Base-by-base conservation (phyloP, 169 alveolate genomes). In the Plasmodium relictum region DNA sequence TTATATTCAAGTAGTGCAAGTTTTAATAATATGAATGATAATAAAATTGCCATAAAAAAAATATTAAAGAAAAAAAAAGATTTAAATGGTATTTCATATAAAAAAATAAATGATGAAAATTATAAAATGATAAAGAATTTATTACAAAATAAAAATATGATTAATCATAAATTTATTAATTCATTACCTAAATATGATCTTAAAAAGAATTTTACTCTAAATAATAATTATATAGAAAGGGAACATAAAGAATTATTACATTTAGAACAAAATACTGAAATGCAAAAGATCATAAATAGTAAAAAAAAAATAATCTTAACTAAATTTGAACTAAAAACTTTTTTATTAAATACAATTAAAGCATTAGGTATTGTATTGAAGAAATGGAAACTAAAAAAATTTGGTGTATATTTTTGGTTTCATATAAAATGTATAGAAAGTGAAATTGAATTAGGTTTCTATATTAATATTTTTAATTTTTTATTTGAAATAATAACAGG, bases 401-500 rank as follows among this genome's bases (percentile, higher is more conserved):
- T 62, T 16, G 89, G 89, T 5, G 9, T 78, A 20, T 37, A 78
- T 63, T 78, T 78, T 70, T 78, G 89, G 89, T 78, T 63, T 50
- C 89, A 78, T 65, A 78, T 78, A 9, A 63, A 78, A 56, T 78
- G 70, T 65, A 78, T 78, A 26, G 89, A 78, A 62, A 31, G n/a
- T 56, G 89, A 78, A 62, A 62, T 12, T 12, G 80, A 62, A 10
- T 10, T 78, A 22, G 48, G 26, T 20, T 78, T 78, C 50, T 78
- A 78, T 26, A 58, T 78, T 37, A 63, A 62, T 6, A 31, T 78
- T 63, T 78, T 78, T 20, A 69, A 78, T 78, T 18, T 62, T 16
- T 12, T 78, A 41, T 78, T 78, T 78, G 52, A 78, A 78, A 65
- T 63, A 65, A 78, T 78, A 18, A 78, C 89, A 65, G 89, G 89